A percentile compares a stretch with the other conserved stretches of the same genome.
Evolutionary conservation across 352 stramenopile species (phyloP).

Genomic region (Phytophthora macrochlamydospora): DNA sequence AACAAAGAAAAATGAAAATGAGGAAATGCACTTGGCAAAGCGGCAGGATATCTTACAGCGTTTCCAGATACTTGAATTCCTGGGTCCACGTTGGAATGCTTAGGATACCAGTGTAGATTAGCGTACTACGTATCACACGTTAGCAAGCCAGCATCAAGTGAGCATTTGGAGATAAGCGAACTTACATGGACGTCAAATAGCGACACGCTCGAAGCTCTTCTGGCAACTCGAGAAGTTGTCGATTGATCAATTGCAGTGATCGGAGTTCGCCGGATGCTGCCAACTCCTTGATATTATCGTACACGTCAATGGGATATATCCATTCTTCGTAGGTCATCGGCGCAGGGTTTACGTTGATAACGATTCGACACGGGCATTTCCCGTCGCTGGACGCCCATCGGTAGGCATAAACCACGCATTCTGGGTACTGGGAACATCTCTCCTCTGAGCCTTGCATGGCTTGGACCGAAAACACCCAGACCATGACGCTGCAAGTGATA

Average conservation of each 20-base stretch:
- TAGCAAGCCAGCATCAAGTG: neutral
- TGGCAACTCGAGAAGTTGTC: slow-evolving; percentile 13
- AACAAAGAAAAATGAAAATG: neutral
- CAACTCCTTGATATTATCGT: slow-evolving; percentile 12
- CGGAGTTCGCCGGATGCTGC: slow-evolving; percentile 23
- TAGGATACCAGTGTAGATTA: slow-evolving; percentile 31
- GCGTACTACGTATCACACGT: neutral
- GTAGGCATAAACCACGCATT: slow-evolving; percentile 31
- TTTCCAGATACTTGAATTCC: slow-evolving; percentile 34
- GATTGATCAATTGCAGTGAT: slow-evolving; percentile 34
- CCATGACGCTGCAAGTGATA: slow-evolving; percentile 15
- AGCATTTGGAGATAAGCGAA: neutral
- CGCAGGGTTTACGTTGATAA: slow-evolving; percentile 24
- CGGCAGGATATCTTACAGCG: slow-evolving; percentile 21
- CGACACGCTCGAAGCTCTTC: slow-evolving; percentile 26
- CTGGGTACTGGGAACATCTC: slow-evolving; percentile 12
- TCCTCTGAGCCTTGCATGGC: slow-evolving; percentile 1
- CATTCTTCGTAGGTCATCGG: slow-evolving; percentile 28
- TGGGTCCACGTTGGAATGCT: slow-evolving; percentile 23
- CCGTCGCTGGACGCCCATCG: slow-evolving; percentile 8
- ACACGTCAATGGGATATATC: slow-evolving; percentile 21
- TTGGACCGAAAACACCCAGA: slow-evolving; percentile 17
- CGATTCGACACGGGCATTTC: slow-evolving; percentile 22
- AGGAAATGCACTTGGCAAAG: too few relatives aligned
- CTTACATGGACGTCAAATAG: slow-evolving; percentile 27